These are phyloP conservation scores for Solanum commersonii DNA, from an alignment of 257 asterid species.

Conservation along the genomic window DNA sequence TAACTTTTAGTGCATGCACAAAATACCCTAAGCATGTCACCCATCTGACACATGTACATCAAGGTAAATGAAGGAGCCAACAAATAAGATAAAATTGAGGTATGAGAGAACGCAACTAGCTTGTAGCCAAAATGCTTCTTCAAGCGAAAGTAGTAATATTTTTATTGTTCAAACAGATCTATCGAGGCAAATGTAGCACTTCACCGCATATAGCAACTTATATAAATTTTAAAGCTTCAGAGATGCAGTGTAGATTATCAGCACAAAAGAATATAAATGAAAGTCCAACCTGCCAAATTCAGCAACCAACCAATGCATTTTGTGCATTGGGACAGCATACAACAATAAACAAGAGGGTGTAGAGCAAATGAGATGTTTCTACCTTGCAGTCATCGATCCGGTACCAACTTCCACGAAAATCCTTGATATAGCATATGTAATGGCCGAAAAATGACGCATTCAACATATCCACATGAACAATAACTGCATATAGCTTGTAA, in stretches of 20 bases:
- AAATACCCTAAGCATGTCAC: background rate
- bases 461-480: conserved; percentile 94
- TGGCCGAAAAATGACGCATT: conserved; percentile 98
- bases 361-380: background rate
- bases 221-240: background rate
- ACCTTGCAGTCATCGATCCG: conserved; percentile 95
- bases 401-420: conserved; percentile 78
- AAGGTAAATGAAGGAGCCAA: background rate
- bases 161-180: background rate
- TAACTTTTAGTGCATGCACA: background rate
- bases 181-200: background rate
- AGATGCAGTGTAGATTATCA: background rate
- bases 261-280: background rate
- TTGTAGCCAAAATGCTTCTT: background rate
- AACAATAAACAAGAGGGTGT: background rate
- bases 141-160: background rate
- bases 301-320: background rate
- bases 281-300: background rate
- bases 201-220: background rate
- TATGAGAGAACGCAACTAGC: background rate
- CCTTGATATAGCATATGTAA: conserved; percentile 87
- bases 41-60: background rate
- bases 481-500: conserved; percentile 91
- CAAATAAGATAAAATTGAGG: background rate
- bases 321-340: background rate